These are phyloP conservation scores for Camellia granthamiana DNA, from an alignment of 148 eudicot species.

Conservation along the genomic window DNA sequence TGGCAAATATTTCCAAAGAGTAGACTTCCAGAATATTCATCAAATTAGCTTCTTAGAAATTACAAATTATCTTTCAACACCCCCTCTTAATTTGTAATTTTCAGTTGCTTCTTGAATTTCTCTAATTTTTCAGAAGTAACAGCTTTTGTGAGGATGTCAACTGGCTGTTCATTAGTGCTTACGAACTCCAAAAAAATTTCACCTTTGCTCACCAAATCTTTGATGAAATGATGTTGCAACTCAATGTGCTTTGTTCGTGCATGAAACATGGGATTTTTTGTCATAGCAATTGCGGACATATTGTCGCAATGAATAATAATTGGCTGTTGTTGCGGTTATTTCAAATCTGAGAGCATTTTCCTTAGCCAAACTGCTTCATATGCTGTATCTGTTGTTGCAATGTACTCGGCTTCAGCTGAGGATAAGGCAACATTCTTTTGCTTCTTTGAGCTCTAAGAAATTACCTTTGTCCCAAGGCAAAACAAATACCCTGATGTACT, in stretches of 20 bases:
- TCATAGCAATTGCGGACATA: background rate
- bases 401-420: background rate
- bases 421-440: background rate
- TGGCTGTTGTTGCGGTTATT: background rate
- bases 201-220: background rate
- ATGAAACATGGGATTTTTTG: background rate
- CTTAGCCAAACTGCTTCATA: background rate
- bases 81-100: conserved; percentile 8
- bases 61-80: background rate
- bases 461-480: background rate
- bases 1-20: background rate
- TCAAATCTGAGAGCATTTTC: background rate
- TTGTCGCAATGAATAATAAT: background rate
- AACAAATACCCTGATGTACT: background rate
- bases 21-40: no score
- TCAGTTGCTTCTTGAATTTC: background rate
- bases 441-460: no score
- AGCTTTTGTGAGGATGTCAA: background rate
- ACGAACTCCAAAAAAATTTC: background rate
- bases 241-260: background rate
- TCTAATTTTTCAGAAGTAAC: background rate
- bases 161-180: background rate
- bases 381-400: background rate
- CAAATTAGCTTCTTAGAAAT: background rate
- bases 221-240: background rate